Evolutionary conservation across 2,329 filamentous ascomycete genomes (phyloP).

Genomic region (Ophiostoma sp.): DNA sequence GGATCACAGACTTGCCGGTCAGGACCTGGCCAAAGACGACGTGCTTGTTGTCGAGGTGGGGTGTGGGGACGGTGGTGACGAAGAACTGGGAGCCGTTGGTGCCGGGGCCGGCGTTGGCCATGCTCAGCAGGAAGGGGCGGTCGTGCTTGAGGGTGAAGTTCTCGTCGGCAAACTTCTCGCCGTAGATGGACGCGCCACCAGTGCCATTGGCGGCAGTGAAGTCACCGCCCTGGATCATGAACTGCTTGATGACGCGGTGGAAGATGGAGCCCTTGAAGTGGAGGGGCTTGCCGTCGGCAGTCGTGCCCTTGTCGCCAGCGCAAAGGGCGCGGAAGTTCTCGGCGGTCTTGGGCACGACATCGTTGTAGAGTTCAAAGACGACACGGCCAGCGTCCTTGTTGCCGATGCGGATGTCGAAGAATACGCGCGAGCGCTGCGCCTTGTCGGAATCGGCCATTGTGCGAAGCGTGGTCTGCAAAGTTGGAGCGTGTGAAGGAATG

Average conservation of each 20-base stretch:
- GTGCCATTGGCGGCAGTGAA: conserved; percentile 94
- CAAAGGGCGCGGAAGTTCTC: conserved; percentile 95
- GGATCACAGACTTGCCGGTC: conserved; percentile 83
- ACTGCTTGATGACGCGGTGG: conserved; percentile 96
- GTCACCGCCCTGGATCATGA: conserved; percentile 98
- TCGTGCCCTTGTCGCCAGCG: conserved; percentile 86
- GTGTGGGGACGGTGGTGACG: conserved; percentile 90
- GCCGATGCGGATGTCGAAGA: conserved; percentile 86
- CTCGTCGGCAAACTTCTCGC: conserved; percentile 94
- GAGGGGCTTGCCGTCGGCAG: conserved; percentile 75
- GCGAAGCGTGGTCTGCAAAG: neutral
- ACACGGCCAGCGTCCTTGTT: conserved; percentile 68
- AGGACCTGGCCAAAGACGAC: conserved; percentile 95
- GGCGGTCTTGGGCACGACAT: conserved; percentile 84
- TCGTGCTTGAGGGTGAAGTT: conserved; percentile 91
- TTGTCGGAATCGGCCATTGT: conserved; percentile 36
- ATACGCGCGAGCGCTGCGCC: conserved; percentile 69
- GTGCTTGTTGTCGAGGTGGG: conserved; percentile 88
- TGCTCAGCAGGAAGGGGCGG: conserved; percentile 86
- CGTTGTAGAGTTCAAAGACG: conserved; percentile 72
- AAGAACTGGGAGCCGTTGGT: conserved; percentile 99
- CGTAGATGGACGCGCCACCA: conserved; percentile 94
- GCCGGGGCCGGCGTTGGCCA: conserved; percentile 93
- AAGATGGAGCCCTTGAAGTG: conserved; percentile 91
- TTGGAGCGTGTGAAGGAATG: neutral